Conservation (phyloP, 1,284 basidiomycete genomes). For the Kwoniella shivajii region DNA sequence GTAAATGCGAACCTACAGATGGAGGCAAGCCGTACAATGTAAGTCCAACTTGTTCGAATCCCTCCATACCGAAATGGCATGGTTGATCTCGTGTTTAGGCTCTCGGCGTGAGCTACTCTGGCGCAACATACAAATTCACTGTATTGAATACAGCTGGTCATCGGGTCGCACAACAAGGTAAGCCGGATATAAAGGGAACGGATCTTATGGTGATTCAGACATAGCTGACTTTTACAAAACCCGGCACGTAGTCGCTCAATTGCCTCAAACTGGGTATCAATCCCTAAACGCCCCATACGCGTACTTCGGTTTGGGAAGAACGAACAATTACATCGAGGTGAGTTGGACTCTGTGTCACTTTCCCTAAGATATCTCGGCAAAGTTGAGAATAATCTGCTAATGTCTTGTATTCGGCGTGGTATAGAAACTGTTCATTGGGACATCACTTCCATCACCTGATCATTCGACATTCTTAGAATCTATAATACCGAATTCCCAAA, state of each 20-base stretch:
- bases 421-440: conserved; percentile 82
- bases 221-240: not conserved
- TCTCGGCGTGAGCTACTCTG: conserved; percentile 89
- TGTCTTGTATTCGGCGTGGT: not conserved
- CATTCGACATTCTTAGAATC: conserved; percentile 92
- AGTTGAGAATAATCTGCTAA: not conserved
- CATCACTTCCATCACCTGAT: conserved; percentile 66
- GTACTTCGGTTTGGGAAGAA: conserved; percentile 95
- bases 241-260: conserved; percentile 70
- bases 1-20: conserved; percentile 68
- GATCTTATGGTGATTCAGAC: not conserved
- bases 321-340: conserved; percentile 98
- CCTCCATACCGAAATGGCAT: not conserved
- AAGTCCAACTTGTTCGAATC: conserved; percentile 38
- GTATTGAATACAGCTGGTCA: conserved; percentile 89
- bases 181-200: conserved; percentile 15
- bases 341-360: conserved; percentile 24
- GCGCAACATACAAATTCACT: conserved; percentile 96
- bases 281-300: conserved; percentile 87
- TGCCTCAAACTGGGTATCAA: conserved; percentile 89
- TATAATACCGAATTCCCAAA: conserved; percentile 94
- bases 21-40: conserved; percentile 72
- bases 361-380: no score
- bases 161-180: conserved; percentile 86
- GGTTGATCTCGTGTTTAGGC: conserved; percentile 61